Evolutionary conservation across 768 basidiomycete genomes (phyloP).

Genomic region (Phaffia australis): DNA sequence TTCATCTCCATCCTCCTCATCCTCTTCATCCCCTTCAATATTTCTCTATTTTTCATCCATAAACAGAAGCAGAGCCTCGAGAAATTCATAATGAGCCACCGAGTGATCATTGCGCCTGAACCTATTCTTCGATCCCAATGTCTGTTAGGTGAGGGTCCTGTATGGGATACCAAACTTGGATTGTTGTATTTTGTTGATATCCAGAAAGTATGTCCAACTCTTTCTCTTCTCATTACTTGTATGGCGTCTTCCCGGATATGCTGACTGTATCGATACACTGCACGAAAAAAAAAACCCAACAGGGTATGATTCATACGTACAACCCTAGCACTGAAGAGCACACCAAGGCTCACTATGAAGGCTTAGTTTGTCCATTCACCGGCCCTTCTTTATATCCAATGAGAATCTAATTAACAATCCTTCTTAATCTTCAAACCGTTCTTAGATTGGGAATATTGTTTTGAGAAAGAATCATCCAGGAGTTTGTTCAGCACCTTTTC

Average conservation of each 20-base stretch:
- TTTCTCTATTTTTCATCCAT: no score
- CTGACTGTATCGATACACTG: neutral
- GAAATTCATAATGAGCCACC: neutral
- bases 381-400: neutral
- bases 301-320: slow-evolving; percentile 21
- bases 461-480: slow-evolving; percentile 15
- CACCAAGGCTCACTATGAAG: neutral
- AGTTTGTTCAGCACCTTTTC: neutral
- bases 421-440: neutral
- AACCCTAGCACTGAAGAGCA: slow-evolving; percentile 3
- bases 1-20: no score
- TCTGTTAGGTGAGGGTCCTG: slow-evolving; percentile 21
- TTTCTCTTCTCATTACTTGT: neutral
- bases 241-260: neutral
- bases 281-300: no score
- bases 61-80: no score
- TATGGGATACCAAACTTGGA: slow-evolving; percentile 8
- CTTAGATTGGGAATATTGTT: slow-evolving; percentile 17
- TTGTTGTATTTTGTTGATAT: slow-evolving; percentile 17
- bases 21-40: no score
- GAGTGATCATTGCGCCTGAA: neutral
- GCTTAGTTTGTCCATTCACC: slow-evolving; percentile 1
- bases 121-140: slow-evolving; percentile 19
- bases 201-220: slow-evolving; percentile 9
- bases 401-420: neutral